A percentile compares a stretch with the other conserved stretches of the same genome.
phyloP scores from a whole-genome alignment of 2,329 filamentous ascomycete genomes.

The Botrytis aclada region DNA sequence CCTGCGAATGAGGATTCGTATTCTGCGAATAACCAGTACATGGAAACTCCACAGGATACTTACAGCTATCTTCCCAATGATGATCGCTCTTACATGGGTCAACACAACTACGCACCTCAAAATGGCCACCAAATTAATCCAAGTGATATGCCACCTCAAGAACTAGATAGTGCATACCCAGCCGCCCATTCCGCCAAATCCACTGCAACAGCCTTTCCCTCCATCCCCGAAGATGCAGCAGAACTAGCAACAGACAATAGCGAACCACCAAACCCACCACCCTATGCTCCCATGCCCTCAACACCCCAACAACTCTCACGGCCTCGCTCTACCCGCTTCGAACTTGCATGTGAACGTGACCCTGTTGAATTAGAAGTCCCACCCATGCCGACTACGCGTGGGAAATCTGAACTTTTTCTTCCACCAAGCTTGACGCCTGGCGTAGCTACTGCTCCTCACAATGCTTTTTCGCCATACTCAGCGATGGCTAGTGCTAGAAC shows the following conservation, averaged over 20 bases:
- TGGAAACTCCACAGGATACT: background rate
- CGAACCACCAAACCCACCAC: background rate
- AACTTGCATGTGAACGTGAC: constrained; percentile 1
- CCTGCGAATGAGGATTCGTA: background rate
- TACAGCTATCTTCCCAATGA: background rate
- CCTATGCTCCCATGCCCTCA: background rate
- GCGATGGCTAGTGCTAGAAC: background rate
- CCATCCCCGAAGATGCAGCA: background rate
- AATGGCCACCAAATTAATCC: background rate
- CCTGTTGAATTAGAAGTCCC: constrained; percentile 12
- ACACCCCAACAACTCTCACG: background rate
- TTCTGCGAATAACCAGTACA: background rate
- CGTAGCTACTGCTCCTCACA: background rate
- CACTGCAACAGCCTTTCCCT: background rate
- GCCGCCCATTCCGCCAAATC: background rate
- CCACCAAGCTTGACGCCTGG: background rate
- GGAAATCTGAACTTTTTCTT: background rate
- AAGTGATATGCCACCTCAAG: background rate
- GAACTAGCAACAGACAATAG: constrained; percentile 11
- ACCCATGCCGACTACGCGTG: background rate
- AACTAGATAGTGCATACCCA: constrained; percentile 3
- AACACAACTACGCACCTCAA: background rate
- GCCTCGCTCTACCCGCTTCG: constrained; percentile 8
- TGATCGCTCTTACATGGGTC: background rate
- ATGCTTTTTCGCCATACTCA: background rate